These are phyloP conservation scores for Colletotrichum spaethianum DNA, from an alignment of 2,329 filamentous ascomycete genomes.

Conservation along the genomic window DNA sequence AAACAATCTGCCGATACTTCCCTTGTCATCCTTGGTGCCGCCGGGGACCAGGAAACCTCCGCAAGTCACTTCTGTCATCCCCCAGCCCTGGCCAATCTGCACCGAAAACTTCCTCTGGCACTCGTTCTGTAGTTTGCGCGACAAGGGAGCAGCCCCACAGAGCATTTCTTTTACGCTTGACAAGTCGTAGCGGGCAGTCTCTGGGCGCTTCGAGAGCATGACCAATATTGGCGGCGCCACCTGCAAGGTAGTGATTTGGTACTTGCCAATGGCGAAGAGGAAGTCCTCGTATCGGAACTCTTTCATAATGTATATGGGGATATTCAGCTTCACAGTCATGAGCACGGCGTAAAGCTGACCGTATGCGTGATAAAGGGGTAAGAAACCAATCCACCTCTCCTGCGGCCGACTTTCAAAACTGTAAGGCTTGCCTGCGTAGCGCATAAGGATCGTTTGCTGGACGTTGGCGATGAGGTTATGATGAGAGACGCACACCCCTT, in stretches of 20 bases:
- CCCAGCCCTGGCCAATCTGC: slow-evolving; percentile 68
- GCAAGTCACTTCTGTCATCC: slow-evolving; percentile 71
- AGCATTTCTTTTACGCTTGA: slow-evolving; percentile 61
- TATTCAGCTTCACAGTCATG: slow-evolving; percentile 57
- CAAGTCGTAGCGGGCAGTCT: slow-evolving; percentile 66
- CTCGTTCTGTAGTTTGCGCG: slow-evolving; percentile 58
- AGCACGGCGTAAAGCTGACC: slow-evolving; percentile 68
- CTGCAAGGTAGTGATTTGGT: slow-evolving; percentile 66
- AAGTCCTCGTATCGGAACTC: slow-evolving; percentile 69
- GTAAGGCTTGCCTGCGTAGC: slow-evolving; percentile 55
- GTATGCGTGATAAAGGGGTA: slow-evolving; percentile 77
- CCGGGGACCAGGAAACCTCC: slow-evolving; percentile 59
- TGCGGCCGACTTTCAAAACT: slow-evolving; percentile 53
- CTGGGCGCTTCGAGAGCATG: slow-evolving; percentile 71
- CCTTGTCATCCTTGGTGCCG: slow-evolving; percentile 55
- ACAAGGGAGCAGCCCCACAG: slow-evolving; percentile 68
- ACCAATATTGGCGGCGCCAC: slow-evolving; percentile 72
- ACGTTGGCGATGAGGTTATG: slow-evolving; percentile 65
- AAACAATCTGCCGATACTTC: slow-evolving; percentile 66
- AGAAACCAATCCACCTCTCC: slow-evolving; percentile 70
- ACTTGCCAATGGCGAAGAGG: slow-evolving; percentile 63
- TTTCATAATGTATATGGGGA: slow-evolving; percentile 70
- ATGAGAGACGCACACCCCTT: slow-evolving; percentile 65
- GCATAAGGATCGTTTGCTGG: slow-evolving; percentile 63
- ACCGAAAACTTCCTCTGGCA: slow-evolving; percentile 59